These are phyloP conservation scores for Blechomonas ayalai DNA, from an alignment of 208 protist genomes.

Conservation along the genomic window DNA sequence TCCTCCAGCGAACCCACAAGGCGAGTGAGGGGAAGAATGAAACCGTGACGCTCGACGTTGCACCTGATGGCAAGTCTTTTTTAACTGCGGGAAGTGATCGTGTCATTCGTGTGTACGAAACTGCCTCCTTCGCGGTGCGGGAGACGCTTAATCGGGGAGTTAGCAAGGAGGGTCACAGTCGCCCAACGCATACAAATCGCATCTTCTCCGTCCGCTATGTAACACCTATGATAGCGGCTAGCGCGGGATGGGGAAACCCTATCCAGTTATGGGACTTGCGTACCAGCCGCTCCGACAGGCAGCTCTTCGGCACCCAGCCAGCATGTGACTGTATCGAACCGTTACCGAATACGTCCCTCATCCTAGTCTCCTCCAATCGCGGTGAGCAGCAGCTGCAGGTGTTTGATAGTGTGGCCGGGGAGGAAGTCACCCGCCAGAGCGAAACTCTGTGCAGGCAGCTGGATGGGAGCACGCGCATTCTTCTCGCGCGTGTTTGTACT, in stretches of 20 bases:
- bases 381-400: conserved; percentile 44
- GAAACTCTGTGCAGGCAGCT: conserved; percentile 17
- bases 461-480: conserved; percentile 9
- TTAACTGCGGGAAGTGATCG: conserved; percentile 81
- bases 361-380: conserved; percentile 54
- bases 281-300: conserved; percentile 29
- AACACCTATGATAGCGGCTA: conserved; percentile 30
- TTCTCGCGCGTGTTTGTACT: conserved; percentile 24
- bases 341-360: conserved; percentile 22
- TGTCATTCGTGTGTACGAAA: conserved; percentile 70
- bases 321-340: conserved; percentile 71
- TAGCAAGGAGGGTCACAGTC: conserved; percentile 16
- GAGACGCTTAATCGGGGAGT: conserved; percentile 25
- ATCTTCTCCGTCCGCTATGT: conserved; percentile 76
- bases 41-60: conserved; percentile 55
- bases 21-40: conserved; percentile 64
- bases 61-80: conserved; percentile 30
- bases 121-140: conserved; percentile 19
- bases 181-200: conserved; percentile 66
- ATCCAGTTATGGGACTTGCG: conserved; percentile 87
- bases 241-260: conserved; percentile 82
- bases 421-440: conserved; percentile 25
- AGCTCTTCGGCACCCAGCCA: conserved; percentile 46
- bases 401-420: conserved; percentile 40
- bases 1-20: conserved; percentile 10